Conservation (phyloP, 352 stramenopile species). For the Phytophthora cajani region DNA sequence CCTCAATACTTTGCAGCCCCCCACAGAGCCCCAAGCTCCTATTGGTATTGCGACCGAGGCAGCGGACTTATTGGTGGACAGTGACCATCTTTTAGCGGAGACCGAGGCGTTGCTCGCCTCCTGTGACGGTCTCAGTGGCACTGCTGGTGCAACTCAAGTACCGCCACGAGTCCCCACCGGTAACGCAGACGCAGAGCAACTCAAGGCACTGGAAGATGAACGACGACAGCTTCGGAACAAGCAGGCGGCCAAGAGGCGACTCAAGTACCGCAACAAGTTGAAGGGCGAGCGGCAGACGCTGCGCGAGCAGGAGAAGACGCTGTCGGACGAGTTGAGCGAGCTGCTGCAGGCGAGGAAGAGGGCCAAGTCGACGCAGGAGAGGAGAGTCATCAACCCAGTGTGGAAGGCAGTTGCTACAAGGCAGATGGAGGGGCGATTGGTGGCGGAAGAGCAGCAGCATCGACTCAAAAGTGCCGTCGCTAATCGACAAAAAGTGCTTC, state of each 20-base stretch:
- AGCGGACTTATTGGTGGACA: slow-evolving; percentile 7
- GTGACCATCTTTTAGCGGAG: not conserved
- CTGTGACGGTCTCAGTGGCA: not conserved
- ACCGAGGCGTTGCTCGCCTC: not conserved
- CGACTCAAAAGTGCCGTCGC: slow-evolving; percentile 8
- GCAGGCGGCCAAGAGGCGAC: slow-evolving; percentile 21
- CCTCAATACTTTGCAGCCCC: not conserved
- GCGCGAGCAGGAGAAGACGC: slow-evolving; percentile 8
- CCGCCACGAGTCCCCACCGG: not conserved
- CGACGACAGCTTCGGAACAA: slow-evolving; percentile 6
- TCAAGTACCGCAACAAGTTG: slow-evolving; percentile 22
- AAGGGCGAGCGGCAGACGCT: slow-evolving; percentile 23
- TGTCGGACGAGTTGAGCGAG: slow-evolving; percentile 10
- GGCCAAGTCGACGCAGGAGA: not conserved
- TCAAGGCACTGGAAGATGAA: not conserved
- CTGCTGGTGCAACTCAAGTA: not conserved
- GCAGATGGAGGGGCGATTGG: slow-evolving; percentile 17
- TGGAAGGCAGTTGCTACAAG: slow-evolving; percentile 21
- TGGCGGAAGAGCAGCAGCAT: slow-evolving; percentile 18
- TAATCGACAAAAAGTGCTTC: slow-evolving; percentile 9
- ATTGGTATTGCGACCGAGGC: too few relatives aligned
- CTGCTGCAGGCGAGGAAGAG: slow-evolving; percentile 13
- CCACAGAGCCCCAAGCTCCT: not conserved
- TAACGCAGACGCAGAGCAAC: not conserved
- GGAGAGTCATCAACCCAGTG: not conserved